A percentile compares a stretch with the other conserved stretches of the same genome.
Conservation (phyloP, 1,284 basidiomycete species). For the Phenoliferia sp. region DNA sequence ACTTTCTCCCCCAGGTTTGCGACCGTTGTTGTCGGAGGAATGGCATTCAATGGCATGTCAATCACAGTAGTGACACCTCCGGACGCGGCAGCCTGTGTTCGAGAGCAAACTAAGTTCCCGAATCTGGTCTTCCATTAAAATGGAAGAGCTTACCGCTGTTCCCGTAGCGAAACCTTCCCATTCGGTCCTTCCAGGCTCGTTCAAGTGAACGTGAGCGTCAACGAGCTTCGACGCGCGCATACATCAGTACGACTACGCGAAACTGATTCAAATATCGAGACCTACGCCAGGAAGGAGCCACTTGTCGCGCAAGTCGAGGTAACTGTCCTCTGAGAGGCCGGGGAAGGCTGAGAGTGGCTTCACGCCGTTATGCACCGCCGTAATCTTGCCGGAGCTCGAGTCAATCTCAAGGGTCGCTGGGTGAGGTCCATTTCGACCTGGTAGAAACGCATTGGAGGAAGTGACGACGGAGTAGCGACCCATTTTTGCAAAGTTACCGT, state of each 20-base stretch:
- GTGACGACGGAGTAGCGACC: not conserved
- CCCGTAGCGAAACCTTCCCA: slow-evolving; percentile 95
- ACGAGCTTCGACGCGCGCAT: slow-evolving; percentile 16
- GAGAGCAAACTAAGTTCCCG: not conserved
- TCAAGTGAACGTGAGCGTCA: slow-evolving; percentile 65
- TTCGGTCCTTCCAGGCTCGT: slow-evolving; percentile 82
- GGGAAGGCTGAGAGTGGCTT: slow-evolving; percentile 14
- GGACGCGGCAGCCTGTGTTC: slow-evolving; percentile 71
- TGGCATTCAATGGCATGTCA: slow-evolving; percentile 93
- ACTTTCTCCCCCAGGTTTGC: slow-evolving; percentile 66
- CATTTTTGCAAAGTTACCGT: too few relatives aligned
- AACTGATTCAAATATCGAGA: slow-evolving; percentile 23
- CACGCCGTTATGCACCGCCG: slow-evolving; percentile 46
- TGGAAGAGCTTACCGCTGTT: slow-evolving; percentile 47
- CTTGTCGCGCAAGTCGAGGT: slow-evolving; percentile 60
- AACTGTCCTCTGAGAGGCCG: slow-evolving; percentile 40
- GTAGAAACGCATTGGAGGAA: not conserved
- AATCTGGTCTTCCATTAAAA: too few relatives aligned
- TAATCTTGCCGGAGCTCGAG: slow-evolving; percentile 56
- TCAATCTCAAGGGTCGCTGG: not conserved
- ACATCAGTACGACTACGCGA: not conserved
- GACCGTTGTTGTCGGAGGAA: slow-evolving; percentile 85
- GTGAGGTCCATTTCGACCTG: not conserved
- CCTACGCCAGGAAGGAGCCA: slow-evolving; percentile 78
- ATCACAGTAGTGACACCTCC: slow-evolving; percentile 88